phyloP scores from a whole-genome alignment of 2,329 filamentous ascomycete genomes.

The Penicillium sp. region DNA sequence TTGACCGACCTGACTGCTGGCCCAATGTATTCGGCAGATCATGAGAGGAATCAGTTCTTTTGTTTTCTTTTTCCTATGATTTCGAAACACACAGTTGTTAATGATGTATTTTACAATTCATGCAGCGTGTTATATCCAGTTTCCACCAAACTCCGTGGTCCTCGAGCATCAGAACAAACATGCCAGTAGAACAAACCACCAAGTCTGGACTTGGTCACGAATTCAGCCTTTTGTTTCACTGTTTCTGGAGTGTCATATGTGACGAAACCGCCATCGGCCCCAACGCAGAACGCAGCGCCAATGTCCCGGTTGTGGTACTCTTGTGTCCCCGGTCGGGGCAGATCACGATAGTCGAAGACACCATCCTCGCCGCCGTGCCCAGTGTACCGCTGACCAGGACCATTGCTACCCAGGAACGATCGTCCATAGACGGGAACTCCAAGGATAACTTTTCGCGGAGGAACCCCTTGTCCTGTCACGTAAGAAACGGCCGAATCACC shows the following conservation, averaged over 20 bases:
- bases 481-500: conserved; percentile 65
- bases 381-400: conserved; percentile 59
- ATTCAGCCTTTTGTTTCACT: conserved; percentile 69
- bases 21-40: neutral
- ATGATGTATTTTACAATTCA: conserved; percentile 31
- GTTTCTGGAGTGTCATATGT: conserved; percentile 76
- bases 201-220: conserved; percentile 66
- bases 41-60: neutral
- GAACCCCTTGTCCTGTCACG: conserved; percentile 62
- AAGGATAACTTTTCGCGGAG: conserved; percentile 66
- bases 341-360: conserved; percentile 68
- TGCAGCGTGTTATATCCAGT: conserved; percentile 57
- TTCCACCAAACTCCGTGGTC: conserved; percentile 55
- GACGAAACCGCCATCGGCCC: conserved; percentile 71
- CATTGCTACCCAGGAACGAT: conserved; percentile 64
- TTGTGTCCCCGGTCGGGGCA: conserved; percentile 59
- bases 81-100: neutral
- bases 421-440: conserved; percentile 73
- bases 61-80: neutral
- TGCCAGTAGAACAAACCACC: conserved; percentile 81
- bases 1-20: no score
- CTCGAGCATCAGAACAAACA: conserved; percentile 65
- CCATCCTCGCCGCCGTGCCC: conserved; percentile 59
- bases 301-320: conserved; percentile 65
- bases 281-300: conserved; percentile 66